phyloP scores from a whole-genome alignment of 2,329 filamentous ascomycete genomes.

The Colletotrichum eremochloae region DNA sequence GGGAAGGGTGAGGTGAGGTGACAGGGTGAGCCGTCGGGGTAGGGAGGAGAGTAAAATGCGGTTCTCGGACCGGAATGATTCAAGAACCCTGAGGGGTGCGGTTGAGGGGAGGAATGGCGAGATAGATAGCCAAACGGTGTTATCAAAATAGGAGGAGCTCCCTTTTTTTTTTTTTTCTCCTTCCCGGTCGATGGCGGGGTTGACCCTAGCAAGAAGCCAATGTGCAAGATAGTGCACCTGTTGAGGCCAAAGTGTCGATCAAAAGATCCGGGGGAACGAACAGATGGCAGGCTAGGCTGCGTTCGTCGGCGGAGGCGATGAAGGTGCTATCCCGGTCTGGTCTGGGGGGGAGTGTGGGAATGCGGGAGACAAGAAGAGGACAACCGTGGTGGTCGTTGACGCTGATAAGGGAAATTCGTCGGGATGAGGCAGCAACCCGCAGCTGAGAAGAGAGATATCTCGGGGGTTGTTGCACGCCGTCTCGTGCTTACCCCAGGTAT shows the following conservation, averaged over 20 bases:
- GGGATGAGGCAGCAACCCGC: conserved; percentile 10
- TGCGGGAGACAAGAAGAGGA: conserved; percentile 10
- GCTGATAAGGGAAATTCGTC: conserved; percentile 37
- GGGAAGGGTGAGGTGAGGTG: conserved; percentile 29
- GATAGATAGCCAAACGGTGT: conserved; percentile 39
- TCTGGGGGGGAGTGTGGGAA: conserved; percentile 11
- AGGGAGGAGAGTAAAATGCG: conserved; percentile 26
- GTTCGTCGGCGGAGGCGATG: conserved; percentile 38
- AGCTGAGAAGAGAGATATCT: conserved; percentile 23
- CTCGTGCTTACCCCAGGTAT: conserved; percentile 28
- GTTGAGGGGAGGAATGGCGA: conserved; percentile 34
- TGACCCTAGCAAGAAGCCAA: conserved; percentile 37
- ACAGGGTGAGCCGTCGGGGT: conserved; percentile 28
- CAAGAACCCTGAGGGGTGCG: conserved; percentile 40
- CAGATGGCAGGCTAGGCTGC: conserved; percentile 32
- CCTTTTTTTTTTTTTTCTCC: conserved; percentile 25
- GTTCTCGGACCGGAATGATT: conserved; percentile 36
- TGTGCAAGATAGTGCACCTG: conserved; percentile 27
- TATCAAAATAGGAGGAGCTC: conserved; percentile 40
- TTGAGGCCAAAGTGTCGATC: conserved; percentile 35
- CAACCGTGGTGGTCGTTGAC: neutral
- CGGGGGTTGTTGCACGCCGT: conserved; percentile 31
- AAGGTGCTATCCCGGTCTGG: conserved; percentile 22
- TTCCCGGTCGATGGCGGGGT: conserved; percentile 33
- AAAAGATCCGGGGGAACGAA: conserved; percentile 41